Conservation (phyloP, 2,329 filamentous ascomycete genomes). For the Coleophoma eucalyptorum region DNA sequence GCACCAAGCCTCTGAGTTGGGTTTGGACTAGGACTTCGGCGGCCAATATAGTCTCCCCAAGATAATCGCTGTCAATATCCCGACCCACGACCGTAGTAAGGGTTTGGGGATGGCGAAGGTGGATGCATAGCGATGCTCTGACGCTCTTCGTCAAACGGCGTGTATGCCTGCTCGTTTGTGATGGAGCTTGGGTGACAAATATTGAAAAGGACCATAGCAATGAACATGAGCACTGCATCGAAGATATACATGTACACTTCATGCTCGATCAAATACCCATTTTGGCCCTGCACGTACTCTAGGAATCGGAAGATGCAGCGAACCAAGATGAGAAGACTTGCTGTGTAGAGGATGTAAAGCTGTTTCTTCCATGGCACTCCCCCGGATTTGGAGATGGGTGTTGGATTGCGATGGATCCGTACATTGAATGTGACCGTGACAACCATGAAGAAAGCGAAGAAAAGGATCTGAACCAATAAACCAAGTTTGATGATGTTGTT, state of each 20-base stretch:
- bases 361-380: constrained; percentile 26
- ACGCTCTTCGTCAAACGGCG: not conserved
- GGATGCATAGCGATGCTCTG: not conserved
- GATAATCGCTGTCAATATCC: constrained; percentile 1
- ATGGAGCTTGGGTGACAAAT: constrained; percentile 26
- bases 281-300: constrained; percentile 38
- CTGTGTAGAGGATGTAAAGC: constrained; percentile 34
- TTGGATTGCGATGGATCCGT: constrained; percentile 28
- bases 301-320: constrained; percentile 39
- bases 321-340: constrained; percentile 38
- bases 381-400: constrained; percentile 5
- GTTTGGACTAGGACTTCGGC: not conserved
- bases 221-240: constrained; percentile 36
- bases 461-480: constrained; percentile 43
- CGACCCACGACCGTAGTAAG: not conserved
- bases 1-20: not conserved
- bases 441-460: constrained; percentile 46
- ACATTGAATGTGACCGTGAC: constrained; percentile 39
- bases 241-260: constrained; percentile 40
- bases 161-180: not conserved
- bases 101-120: not conserved
- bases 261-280: constrained; percentile 35
- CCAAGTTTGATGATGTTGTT: constrained; percentile 42
- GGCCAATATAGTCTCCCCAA: not conserved
- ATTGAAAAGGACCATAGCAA: constrained; percentile 31